phyloP scores from a whole-genome alignment of 2,329 filamentous ascomycete genomes.

The Ascocoryne sarcoides region DNA sequence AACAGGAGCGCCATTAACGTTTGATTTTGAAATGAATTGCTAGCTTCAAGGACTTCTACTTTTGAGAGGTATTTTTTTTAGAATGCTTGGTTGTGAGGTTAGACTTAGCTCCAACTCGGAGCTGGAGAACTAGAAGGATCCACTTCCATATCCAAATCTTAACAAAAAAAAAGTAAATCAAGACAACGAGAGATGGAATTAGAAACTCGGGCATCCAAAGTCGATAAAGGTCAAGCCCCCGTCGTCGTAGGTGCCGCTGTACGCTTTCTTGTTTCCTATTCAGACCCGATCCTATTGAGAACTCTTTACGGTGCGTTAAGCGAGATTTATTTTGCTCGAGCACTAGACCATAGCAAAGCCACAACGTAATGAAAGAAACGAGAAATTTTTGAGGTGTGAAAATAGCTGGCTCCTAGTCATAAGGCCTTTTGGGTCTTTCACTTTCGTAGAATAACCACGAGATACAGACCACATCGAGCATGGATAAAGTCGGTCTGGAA shows the following conservation, averaged over 20 bases:
- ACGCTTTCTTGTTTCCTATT: conserved; percentile 10
- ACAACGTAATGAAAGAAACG: background rate
- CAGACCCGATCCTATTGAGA: conserved; percentile 20
- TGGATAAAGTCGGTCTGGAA: no score
- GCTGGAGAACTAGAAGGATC: background rate
- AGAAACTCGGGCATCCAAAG: background rate
- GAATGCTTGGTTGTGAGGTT: no score
- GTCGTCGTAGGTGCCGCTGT: background rate
- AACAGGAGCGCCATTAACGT: background rate
- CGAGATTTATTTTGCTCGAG: conserved; percentile 10
- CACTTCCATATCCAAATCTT: background rate
- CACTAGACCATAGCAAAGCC: background rate
- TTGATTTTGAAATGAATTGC: conserved; percentile 3
- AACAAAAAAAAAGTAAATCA: background rate
- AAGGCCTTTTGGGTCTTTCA: background rate
- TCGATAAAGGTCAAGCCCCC: background rate
- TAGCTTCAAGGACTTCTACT: background rate
- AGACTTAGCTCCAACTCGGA: no score
- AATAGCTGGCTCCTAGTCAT: background rate
- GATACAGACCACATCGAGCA: no score
- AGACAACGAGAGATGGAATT: background rate
- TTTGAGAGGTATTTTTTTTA: no score
- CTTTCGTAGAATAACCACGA: no score
- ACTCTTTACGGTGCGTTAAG: conserved; percentile 11
- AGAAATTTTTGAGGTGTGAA: background rate